phyloP scores from a whole-genome alignment of 2,329 filamentous ascomycete species.

The Botrytis deweyae region DNA sequence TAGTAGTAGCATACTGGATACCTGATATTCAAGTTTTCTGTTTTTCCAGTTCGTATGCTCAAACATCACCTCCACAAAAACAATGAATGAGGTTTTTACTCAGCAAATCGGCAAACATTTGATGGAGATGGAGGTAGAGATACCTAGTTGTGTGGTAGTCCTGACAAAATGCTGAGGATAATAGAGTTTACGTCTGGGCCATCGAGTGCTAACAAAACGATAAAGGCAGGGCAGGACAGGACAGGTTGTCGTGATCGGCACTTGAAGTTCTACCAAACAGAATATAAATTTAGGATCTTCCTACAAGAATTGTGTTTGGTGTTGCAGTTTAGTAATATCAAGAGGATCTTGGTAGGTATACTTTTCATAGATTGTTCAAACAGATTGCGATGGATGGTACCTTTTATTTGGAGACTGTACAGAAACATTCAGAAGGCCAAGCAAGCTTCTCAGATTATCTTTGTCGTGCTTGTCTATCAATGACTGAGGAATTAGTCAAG shows the following conservation, averaged over 20 bases:
- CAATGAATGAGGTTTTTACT: background rate
- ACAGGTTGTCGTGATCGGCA: background rate
- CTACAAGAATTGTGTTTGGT: background rate
- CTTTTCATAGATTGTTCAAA: background rate
- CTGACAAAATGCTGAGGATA: background rate
- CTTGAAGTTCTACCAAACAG: background rate
- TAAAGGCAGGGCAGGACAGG: background rate
- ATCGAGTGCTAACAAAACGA: background rate
- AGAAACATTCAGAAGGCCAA: background rate
- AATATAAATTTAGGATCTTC: too few relatives aligned
- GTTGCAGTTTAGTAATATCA: background rate
- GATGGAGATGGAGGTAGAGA: background rate
- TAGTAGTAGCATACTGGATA: background rate
- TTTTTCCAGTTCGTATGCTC: background rate
- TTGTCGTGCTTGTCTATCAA: background rate
- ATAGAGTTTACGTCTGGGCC: background rate
- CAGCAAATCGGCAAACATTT: background rate
- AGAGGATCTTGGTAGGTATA: too few relatives aligned
- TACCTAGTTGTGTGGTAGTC: background rate
- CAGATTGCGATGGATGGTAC: background rate
- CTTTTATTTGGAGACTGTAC: background rate
- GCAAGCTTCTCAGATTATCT: background rate
- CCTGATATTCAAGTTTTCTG: background rate
- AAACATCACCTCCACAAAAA: background rate
- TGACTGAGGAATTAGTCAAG: background rate